Base-by-base conservation (phyloP, 208 protist genomes). In the Acanthamoeba royreba region DNA sequence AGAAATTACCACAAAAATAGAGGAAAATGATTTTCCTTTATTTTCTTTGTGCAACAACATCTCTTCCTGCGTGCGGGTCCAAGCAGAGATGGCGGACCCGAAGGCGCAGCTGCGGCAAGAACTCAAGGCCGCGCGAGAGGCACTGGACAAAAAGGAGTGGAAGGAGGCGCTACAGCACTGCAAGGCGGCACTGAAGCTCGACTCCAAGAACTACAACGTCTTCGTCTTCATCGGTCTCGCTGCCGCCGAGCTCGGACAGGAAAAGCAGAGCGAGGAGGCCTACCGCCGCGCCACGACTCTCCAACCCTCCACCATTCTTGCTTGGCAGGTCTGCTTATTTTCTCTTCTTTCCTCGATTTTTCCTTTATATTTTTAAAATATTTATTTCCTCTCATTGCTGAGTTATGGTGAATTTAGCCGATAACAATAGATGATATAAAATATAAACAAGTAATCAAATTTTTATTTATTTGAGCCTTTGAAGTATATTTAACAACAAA, bases 111-210 rank as follows among this genome's bases (percentile, higher is more conserved):
- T 89, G 83, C 43, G 83, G 28, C 52, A 89, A 42, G 83, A 58
- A 52, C 35, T 89, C 8, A 89, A 89, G 83, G 47, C 83, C 47
- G 83, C 83, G 13, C 47, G 83, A 22, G 83, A 89, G 31, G 49
- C 49, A 0, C 35, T 89, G 35, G 83, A 89, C 83, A 89, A 89
- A 13, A 89, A 89, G 83, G 83, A 89, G 28, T 89, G 83, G 83
- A 58, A 46, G 53, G 83, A 89, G 52, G 83, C 83, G 52, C 46
- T 89, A 52, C 46, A 89, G 83, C 83, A 89, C 35, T 89, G 83
- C 52, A 89, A 89, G 52, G 53, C 83, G 35, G 83, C 49, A 40
- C 83, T 89, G 9, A 66, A 58, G 83, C n/a, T 89, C 5, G 83
- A 89, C 28, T 7, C 25, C 83, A 89, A 89, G 52, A 89, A 89